These are phyloP conservation scores for Geotrichum reessii DNA, from an alignment of 1,139 yeast species.

Conservation along the genomic window DNA sequence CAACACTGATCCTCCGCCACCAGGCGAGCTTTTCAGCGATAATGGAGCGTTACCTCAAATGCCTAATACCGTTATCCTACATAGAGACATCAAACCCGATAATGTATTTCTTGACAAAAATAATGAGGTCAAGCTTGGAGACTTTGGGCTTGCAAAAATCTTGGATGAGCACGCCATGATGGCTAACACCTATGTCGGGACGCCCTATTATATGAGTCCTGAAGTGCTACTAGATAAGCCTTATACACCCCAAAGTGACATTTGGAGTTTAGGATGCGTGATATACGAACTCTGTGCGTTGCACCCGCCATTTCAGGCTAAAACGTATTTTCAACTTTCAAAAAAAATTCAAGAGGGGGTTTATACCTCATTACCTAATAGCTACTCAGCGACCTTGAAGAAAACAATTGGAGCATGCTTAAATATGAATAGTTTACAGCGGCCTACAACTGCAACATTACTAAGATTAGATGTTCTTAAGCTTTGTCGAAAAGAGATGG, in stretches of 20 bases:
- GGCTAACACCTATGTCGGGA: slow-evolving; percentile 76
- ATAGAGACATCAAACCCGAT: slow-evolving; percentile 88
- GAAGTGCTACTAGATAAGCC: slow-evolving; percentile 75
- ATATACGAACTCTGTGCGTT: slow-evolving; percentile 82
- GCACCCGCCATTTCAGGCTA: slow-evolving; percentile 92
- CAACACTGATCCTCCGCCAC: slow-evolving; percentile 70
- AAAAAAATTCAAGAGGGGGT: slow-evolving; percentile 70
- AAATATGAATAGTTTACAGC: slow-evolving; percentile 58
- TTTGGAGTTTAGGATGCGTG: slow-evolving; percentile 73
- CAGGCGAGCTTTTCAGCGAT: slow-evolving; percentile 45
- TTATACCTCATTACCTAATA: slow-evolving; percentile 63
- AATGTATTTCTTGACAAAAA: slow-evolving; percentile 69
- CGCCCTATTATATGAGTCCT: slow-evolving; percentile 87
- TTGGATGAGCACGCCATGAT: slow-evolving; percentile 63
- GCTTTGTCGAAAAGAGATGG: slow-evolving; percentile 70
- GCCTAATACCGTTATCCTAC: slow-evolving; percentile 50
- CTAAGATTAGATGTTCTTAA: slow-evolving; percentile 71
- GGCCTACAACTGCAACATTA: slow-evolving; percentile 76
- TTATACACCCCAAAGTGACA: slow-evolving; percentile 73
- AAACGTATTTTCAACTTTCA: slow-evolving; percentile 78
- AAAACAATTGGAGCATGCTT: slow-evolving; percentile 74
- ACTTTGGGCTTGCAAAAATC: slow-evolving; percentile 68
- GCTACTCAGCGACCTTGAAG: slow-evolving; percentile 68
- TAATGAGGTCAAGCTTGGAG: slow-evolving; percentile 51
- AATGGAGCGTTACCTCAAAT: slow-evolving; percentile 33